Base-by-base conservation (phyloP, 2,329 filamentous ascomycete species). In the Ambrosiella xylebori region DNA sequence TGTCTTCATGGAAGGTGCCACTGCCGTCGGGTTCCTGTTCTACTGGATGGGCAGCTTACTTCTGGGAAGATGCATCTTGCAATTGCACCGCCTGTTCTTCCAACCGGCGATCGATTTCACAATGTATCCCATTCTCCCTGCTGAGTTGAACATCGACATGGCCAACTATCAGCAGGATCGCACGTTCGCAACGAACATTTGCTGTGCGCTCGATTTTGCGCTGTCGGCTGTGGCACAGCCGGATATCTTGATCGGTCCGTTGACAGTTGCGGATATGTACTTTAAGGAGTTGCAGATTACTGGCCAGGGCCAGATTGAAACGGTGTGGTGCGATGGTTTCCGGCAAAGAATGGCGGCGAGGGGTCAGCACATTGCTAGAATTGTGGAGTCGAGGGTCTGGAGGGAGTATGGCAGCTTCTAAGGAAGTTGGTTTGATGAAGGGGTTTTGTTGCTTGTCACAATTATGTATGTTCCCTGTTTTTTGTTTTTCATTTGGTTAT, bases 21-120 rank as follows among this genome's bases (percentile, higher is more conserved):
- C 73, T 0, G 74, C 76, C 0, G 62, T 78, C 38, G 70, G 70
- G 51, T 73, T 79, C 61, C 65, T 78, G 11, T 75, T 76, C 64
- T 79, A 78, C 65, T 80, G 77, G 77, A 71, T 75, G 61, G 65
- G 72, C 1, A 71, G 76, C 51, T 68, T 79, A 36, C 62, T 74
- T 11, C 71, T 81, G 52, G 73, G 75, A 61, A 73, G 71, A 8
- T 75, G 71, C 62, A 70, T 79, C 45, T 71, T 73, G 59, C 63
- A 64, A 13, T 66, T 81, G 13, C 70, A 78, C 59, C 66, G 68
- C 35, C 65, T 67, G 59, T 69, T 76, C 50, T 72, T 71, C 61
- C 69, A 76, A 59, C 70, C 73, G 0, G 62, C 73, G 9, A 71
- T 73, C 57, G 66, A 67, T 15, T 72, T 69, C 51, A 67, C 71